phyloP scores from a whole-genome alignment of 192 early-diverging fungal genomes.

The Fimicolochytrium jonesii region DNA sequence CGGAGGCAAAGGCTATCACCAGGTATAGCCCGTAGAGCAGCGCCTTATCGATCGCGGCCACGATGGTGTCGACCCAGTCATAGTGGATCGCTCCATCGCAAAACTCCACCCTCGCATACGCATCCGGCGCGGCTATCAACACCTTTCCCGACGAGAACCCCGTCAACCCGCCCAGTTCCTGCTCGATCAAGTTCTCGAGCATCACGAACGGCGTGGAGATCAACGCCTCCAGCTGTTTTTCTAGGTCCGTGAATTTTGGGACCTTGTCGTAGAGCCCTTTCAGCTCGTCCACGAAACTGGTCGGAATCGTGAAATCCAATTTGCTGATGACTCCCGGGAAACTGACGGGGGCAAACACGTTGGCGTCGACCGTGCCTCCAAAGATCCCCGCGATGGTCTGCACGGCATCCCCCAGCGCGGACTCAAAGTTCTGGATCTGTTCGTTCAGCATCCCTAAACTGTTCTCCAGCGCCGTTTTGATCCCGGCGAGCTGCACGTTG shows the following conservation, averaged over 20 bases:
- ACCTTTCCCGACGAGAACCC: background rate
- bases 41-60: background rate
- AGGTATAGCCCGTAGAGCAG: constrained; percentile 1
- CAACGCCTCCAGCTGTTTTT: background rate
- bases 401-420: background rate
- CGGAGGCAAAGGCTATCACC: background rate
- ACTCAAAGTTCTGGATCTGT: constrained; percentile 1
- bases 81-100: constrained; percentile 16
- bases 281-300: constrained; percentile 10
- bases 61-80: constrained; percentile 15
- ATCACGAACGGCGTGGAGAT: constrained; percentile 18
- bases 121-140: background rate
- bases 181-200: constrained; percentile 18
- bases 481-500: constrained; percentile 15
- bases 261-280: background rate
- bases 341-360: constrained; percentile 5
- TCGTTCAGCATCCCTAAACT: constrained; percentile 14
- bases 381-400: constrained; percentile 8
- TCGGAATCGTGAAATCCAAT: constrained; percentile 20
- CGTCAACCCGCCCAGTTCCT: constrained; percentile 1
- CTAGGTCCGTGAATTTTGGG: constrained; percentile 3
- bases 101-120: background rate
- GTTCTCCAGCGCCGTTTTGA: background rate
- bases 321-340: constrained; percentile 11
- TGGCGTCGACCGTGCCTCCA: constrained; percentile 4